phyloP scores from a whole-genome alignment of 768 basidiomycete species.

The Crassisporium funariophilum region DNA sequence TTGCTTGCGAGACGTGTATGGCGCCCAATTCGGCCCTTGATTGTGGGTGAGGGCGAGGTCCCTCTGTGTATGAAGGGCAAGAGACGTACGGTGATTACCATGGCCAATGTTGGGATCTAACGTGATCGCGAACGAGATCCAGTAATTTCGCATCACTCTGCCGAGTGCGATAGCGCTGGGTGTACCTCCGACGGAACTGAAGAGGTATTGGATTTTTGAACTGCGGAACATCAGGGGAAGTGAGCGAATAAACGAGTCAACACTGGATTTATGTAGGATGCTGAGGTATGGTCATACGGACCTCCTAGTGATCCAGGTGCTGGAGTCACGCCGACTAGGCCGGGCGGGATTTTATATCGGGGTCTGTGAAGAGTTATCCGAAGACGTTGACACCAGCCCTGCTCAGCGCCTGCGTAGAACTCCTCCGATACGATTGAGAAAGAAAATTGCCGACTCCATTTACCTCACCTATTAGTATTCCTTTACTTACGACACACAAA shows the following conservation, averaged over 20 bases:
- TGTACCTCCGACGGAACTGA: slow-evolving; percentile 28
- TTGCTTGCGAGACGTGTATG: slow-evolving; percentile 25
- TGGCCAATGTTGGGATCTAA: slow-evolving; percentile 37
- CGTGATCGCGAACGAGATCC: slow-evolving; percentile 37
- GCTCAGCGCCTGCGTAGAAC: slow-evolving; percentile 2
- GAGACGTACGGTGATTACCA: slow-evolving; percentile 26
- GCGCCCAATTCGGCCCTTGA: slow-evolving; percentile 31
- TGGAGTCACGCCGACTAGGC: slow-evolving; percentile 13
- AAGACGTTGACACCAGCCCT: slow-evolving; percentile 31
- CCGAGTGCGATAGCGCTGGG: slow-evolving; percentile 20
- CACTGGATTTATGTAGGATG: too few species aligned
- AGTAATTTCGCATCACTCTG: slow-evolving; percentile 37
- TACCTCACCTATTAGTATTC: too few species aligned
- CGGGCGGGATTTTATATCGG: slow-evolving; percentile 3
- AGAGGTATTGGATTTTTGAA: too few species aligned
- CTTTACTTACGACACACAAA: background rate
- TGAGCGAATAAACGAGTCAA: background rate
- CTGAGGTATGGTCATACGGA: too few species aligned
- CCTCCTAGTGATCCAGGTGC: slow-evolving; percentile 26
- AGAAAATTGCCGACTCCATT: slow-evolving; percentile 26
- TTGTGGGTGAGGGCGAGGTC: too few species aligned
- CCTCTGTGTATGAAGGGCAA: too few species aligned
- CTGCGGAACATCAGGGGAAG: too few species aligned
- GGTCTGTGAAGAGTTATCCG: slow-evolving; percentile 43
- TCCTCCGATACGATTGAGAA: slow-evolving; percentile 16